Base-by-base conservation (phyloP, 345 rosid genomes). In the Geranium brycei region DNA sequence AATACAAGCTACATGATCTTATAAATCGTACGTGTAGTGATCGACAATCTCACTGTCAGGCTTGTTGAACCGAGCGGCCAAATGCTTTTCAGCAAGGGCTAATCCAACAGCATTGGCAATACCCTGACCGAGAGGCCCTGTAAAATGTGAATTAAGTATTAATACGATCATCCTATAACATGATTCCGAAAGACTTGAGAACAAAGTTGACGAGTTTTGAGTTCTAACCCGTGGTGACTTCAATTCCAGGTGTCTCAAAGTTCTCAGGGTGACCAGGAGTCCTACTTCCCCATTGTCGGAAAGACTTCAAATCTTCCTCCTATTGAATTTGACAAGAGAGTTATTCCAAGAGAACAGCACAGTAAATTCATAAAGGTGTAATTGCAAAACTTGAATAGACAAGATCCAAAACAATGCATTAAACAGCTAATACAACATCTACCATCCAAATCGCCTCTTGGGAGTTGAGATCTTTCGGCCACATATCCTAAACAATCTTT, bases 91-190 rank as follows among this genome's bases (percentile, higher is more conserved):
- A 6, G 80, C 78, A 30, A 76, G 63, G 56, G 83, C 80, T 15
- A 76, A 59, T 23, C 80, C 78, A 6, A 76, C 83, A 16, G 78
- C 83, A 67, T 76, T 79, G 10, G 80, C 76, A 41, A 73, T 73
- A 65, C 78, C 80, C 66, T 73, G 80, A 62, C 83, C 78, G 14
- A 79, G 79, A 18, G 78, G 80, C 19, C 80, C 80, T 79, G 58
- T 7, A 31, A 17, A 58, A 47, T 23, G 53, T 6, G 28, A 14
- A n/a, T 31, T 31, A 57, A n/a, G 10, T 57, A 17, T 15, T 11
- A 19, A 31, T 19, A 51, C 31, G 11, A 64, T 30, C 6, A 56
- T 47, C 7, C 16, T 4, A 16, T 4, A 57, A 16, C 13, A 16
- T 16, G 18, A 4, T 57, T 57, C 18, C 1, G 4, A 57, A 16